Evolutionary conservation across 129 eudicot species (phyloP).

Genomic region (carrot (Daucus carota)): DH1_v3.0 NC_030384.2:49623501-49624000

Average conservation of each 20-base stretch:
- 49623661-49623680: background rate
- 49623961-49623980: slow-evolving; percentile 63
- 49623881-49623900: slow-evolving; percentile 36
- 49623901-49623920: slow-evolving; percentile 48
- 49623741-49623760: slow-evolving; percentile 58
- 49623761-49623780: slow-evolving; percentile 81
- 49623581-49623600: background rate
- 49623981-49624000: slow-evolving; percentile 32
- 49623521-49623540: background rate
- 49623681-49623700: background rate
- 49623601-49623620: background rate
- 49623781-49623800: slow-evolving; percentile 65
- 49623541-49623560: background rate
- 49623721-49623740: slow-evolving; percentile 21
- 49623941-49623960: slow-evolving; percentile 44
- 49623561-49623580: slow-evolving; percentile 2
- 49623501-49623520: background rate
- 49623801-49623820: slow-evolving; percentile 49
- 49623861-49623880: slow-evolving; percentile 35
- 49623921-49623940: slow-evolving; percentile 38
- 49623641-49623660: background rate
- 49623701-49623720: background rate
- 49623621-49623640: background rate
- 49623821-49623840: slow-evolving; percentile 84
- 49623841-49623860: slow-evolving; percentile 76